Conservation (phyloP, 2,329 filamentous ascomycete genomes). For the Paraconiothyrium brasiliense region DNA sequence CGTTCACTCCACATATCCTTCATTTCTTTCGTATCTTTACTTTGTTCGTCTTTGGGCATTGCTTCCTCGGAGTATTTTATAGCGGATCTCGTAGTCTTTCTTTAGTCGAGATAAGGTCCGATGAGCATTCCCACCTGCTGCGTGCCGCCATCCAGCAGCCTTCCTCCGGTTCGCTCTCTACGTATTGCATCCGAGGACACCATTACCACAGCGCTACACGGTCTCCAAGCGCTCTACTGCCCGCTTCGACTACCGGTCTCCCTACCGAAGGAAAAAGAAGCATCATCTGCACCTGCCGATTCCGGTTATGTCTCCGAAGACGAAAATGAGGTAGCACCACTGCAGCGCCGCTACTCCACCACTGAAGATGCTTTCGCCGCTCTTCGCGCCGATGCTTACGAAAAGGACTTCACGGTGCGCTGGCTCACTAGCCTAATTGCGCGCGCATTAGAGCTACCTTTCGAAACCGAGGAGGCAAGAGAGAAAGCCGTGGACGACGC, state of each 20-base stretch:
- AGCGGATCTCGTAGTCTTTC: not conserved
- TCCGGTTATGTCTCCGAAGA: slow-evolving; percentile 49
- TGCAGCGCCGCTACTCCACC: slow-evolving; percentile 13
- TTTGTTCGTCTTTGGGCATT: slow-evolving; percentile 15
- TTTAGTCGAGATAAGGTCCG: slow-evolving; percentile 17
- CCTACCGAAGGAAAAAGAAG: slow-evolving; percentile 25
- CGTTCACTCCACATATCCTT: slow-evolving; percentile 16
- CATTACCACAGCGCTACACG: slow-evolving; percentile 35
- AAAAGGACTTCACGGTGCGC: slow-evolving; percentile 41
- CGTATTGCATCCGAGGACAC: slow-evolving; percentile 31
- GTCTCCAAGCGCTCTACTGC: slow-evolving; percentile 44
- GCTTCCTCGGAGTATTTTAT: slow-evolving; percentile 3
- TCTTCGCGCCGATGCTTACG: slow-evolving; percentile 45
- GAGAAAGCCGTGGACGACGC: slow-evolving; percentile 41
- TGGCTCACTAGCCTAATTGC: slow-evolving; percentile 47
- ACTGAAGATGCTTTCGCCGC: slow-evolving; percentile 37
- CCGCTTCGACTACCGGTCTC: slow-evolving; percentile 42
- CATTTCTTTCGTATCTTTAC: slow-evolving; percentile 18
- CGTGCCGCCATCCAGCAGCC: slow-evolving; percentile 46
- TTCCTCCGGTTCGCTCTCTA: slow-evolving; percentile 39
- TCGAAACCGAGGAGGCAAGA: slow-evolving; percentile 33
- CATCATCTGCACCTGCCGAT: slow-evolving; percentile 32
- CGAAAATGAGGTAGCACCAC: slow-evolving; percentile 28
- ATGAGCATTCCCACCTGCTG: slow-evolving; percentile 42
- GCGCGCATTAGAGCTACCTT: slow-evolving; percentile 37